Evolutionary conservation across 2,329 filamentous ascomycete genomes (phyloP), one percentile per base, ranked within the genome.

Genomic region (Claviceps sp.): DNA sequence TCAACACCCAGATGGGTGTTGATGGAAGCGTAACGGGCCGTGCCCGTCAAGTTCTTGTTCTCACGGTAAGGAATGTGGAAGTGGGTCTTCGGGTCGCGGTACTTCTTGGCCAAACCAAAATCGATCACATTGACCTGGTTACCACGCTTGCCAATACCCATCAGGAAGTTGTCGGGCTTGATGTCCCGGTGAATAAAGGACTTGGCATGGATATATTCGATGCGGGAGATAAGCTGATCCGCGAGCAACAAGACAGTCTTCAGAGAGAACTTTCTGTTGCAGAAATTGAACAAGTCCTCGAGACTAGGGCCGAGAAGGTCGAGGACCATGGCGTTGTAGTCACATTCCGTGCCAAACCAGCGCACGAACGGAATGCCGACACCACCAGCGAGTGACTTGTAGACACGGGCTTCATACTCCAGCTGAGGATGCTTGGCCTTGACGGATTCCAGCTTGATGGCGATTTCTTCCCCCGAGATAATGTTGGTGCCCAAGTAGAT

Each of bases 21-120:
- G 76, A 98, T 98, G 57, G 87, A 94, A 57, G 93, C 93, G 72
- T 98, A 98, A 68, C 93, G 91, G 63, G 93, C 93, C 63, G 93
- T 98, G 69, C 93, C 93, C 51, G 93, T 98, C 72, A 98, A 76
- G 80, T 97, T 97, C 86, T 98, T 97, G 85, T 97, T 97, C 88
- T 97, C 93, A 75, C 93, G 85, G 79, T 98, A 97, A 46, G 93
- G 93, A 56, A 97, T 98, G 73, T 98, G 93, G 77, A 97, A 97
- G 74, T 97, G 91, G 54, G 93, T 97, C 85, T 98, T 98, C 55
- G 93, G 93, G 77, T 97, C 93, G 60, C 93, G 86, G 77, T 97
- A 98, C 77, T 97, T 97, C 86, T 97, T 98, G 67, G 93, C 93
- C 59, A 98, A 77, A 78, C 93, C 93, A 63, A 98, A 98, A 72